phyloP scores from a whole-genome alignment of 108 stramenopile species.

The Skeletonema costatum region DNA sequence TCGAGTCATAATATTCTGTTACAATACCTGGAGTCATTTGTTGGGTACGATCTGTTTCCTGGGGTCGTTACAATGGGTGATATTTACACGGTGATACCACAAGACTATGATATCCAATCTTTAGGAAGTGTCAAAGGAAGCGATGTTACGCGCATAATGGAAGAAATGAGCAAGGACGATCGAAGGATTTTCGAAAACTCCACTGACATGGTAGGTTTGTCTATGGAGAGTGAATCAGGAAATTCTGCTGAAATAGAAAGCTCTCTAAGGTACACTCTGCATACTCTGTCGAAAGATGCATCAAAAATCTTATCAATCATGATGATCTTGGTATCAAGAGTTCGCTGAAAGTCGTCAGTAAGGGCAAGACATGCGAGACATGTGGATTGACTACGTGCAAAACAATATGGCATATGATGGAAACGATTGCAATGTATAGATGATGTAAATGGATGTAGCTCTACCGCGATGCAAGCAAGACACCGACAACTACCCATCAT shows the following conservation, averaged over 20 bases:
- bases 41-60: slow-evolving; percentile 42
- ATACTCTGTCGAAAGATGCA: slow-evolving; percentile 16
- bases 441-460: not conserved
- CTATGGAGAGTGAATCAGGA: not conserved
- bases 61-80: slow-evolving; percentile 53
- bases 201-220: slow-evolving; percentile 18
- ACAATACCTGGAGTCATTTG: slow-evolving; percentile 57
- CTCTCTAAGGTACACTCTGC: slow-evolving; percentile 16
- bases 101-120: slow-evolving; percentile 57
- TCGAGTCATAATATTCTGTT: slow-evolving; percentile 24
- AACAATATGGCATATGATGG: slow-evolving; percentile 31
- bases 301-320: slow-evolving; percentile 8
- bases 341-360: not conserved
- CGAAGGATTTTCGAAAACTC: slow-evolving; percentile 15
- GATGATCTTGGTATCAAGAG: slow-evolving; percentile 12
- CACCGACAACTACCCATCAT: not conserved
- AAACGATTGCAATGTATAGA: slow-evolving; percentile 20
- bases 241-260: slow-evolving; percentile 2
- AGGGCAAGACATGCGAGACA: slow-evolving; percentile 14
- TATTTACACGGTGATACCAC: slow-evolving; percentile 61
- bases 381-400: slow-evolving; percentile 30
- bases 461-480: not conserved
- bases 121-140: slow-evolving; percentile 28
- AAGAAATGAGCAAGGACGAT: slow-evolving; percentile 8
- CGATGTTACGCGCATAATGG: slow-evolving; percentile 13